Evolutionary conservation across 768 basidiomycete species (phyloP), one percentile per base, ranked within the genome.

Genomic region (Mrakia hoshinonis): DNA sequence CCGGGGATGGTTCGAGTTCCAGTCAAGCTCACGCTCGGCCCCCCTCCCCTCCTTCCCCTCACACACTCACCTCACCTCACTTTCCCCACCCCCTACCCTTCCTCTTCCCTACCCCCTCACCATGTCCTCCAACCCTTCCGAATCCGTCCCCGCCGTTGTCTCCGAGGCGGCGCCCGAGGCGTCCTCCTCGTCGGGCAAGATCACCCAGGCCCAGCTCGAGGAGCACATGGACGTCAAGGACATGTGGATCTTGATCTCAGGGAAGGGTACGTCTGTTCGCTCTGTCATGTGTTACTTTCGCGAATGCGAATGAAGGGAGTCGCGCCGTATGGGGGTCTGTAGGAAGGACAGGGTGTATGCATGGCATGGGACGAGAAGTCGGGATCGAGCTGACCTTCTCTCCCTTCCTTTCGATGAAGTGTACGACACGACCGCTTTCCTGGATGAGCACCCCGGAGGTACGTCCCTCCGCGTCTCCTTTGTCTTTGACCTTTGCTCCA

Each of bases 401-500:
- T 68, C 38, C 29, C 31, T 46, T 47, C n/a, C 48, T 20, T 38
- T 51, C 39, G 31, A 22, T 18, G n/a, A 39, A 67, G 65, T 73
- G 18, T 73, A 73, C 66, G 71, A 73, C 60, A 51, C 47, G 47
- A 68, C 71, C 26, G 38, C 55, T 18, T 73, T 73, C 71, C 52
- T 73, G 24, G 66, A 67, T 51, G 66, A 73, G 71, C 71, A 73
- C 71, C 71, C 71, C 15, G 71, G 71, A 73, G 71, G 69, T 70
- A 20, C 34, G 48, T 38, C 6, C 36, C 0, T 34, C 47, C n/a
- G 10, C 29, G n/a, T 46, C 54, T 20, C 18, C 20, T 11, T 34
- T 51, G n/a, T 26, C n/a, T 20, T 38, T 51, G 34, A 22, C 58
- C 11, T 29, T 43, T 20, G 15, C n/a, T 26, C 26, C 38, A 26